Evolutionary conservation across 495 filamentous ascomycete species (phyloP), one percentile per base, ranked within the genome.

Genomic region (Neurospora sp.): DNA sequence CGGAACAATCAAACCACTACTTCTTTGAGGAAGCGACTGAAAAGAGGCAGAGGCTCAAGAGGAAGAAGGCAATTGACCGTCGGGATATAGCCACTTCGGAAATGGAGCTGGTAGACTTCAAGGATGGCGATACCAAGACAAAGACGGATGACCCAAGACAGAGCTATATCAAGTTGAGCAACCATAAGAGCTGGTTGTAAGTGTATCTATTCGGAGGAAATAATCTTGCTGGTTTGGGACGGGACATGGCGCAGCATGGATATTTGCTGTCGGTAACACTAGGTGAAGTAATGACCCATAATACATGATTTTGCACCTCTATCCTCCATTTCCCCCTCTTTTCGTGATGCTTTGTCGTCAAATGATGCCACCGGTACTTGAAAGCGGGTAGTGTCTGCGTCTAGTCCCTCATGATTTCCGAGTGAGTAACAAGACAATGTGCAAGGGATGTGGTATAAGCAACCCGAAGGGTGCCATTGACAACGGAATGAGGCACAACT

Each of bases 11-110:
- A 10, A 80, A 83, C 72, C 83, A 84, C 69, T 83, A 83, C 69
- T 84, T 78, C 76, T 82, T 84, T 74, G 80, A 83, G 75, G 79
- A 83, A 70, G 78, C 69, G 1, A 66, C n/a, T 31, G 74, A 74
- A 20, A 5, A 59, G 20, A 40, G 39, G 23, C 37, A 46, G 7
- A 18, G 54, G 16, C 62, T 39, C 69, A 72, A 73, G 23, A 10
- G 70, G 20, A 38, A 31, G 20, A 35, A 48, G 6, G 48, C 20
- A 27, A 59, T 59, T 23, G 48, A 7, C 23, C 23, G 54, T 35
- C 54, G 27, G 23, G 27, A 35, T 18, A 37, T 35, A 27, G 27
- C 18, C 54, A 66, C 54, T 66, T 66, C 54, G 27, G 54, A 66
- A 35, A 66, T 66, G 54, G 54, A 66, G 54, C 54, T 66, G 54